phyloP scores from a whole-genome alignment of 805 yeast genomes.

The Millerozyma acaciae region DNA sequence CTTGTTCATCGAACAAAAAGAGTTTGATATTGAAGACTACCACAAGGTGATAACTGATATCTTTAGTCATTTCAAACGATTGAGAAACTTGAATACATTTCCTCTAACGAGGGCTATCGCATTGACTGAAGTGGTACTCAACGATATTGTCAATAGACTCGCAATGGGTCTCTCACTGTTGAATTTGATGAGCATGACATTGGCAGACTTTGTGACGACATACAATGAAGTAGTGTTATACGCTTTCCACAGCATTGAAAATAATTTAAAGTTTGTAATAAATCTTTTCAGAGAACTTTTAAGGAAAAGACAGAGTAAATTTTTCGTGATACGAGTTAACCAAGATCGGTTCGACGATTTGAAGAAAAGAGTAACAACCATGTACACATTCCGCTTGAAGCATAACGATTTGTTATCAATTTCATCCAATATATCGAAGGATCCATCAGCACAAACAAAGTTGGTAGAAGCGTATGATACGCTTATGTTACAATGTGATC shows the following conservation, averaged over 20 bases:
- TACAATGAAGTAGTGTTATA: conserved; percentile 19
- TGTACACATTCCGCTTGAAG: conserved; percentile 44
- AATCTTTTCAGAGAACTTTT: conserved; percentile 68
- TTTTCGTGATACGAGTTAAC: conserved; percentile 59
- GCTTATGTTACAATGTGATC: conserved; percentile 22
- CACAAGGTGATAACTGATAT: conserved; percentile 43
- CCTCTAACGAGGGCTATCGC: conserved; percentile 63
- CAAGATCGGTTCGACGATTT: conserved; percentile 33
- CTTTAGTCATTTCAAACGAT: conserved; percentile 60
- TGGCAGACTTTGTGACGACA: conserved; percentile 32
- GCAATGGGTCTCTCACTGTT: conserved; percentile 30
- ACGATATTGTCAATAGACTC: conserved; percentile 50
- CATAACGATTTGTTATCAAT: conserved; percentile 47
- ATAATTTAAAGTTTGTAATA: conserved; percentile 57
- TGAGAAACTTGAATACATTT: conserved; percentile 48
- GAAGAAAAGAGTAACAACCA: conserved; percentile 40
- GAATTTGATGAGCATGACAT: conserved; percentile 44
- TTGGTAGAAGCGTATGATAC: conserved; percentile 27
- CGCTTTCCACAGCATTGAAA: conserved; percentile 53
- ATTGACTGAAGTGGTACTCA: conserved; percentile 61
- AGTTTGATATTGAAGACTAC: conserved; percentile 37
- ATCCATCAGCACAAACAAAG: conserved; percentile 12
- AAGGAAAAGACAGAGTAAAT: conserved; percentile 68
- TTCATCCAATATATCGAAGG: conserved; percentile 21
- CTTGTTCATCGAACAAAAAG: conserved; percentile 25